These are phyloP conservation scores for Reticulascus tulasneorum DNA, from an alignment of 2,329 filamentous ascomycete genomes.

Conservation along the genomic window DNA sequence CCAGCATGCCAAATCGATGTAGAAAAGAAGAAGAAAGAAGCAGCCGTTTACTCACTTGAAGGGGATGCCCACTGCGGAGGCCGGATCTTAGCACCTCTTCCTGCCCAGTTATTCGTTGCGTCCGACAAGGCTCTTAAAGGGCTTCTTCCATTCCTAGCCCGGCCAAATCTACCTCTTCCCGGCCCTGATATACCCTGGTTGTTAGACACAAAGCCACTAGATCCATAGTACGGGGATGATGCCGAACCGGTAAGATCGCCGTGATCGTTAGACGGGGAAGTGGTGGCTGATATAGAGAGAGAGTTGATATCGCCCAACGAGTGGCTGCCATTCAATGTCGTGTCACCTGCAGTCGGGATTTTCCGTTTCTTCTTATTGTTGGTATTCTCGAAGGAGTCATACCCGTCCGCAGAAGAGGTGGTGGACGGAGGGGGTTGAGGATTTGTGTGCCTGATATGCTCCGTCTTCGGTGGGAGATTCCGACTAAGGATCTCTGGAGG, in stretches of 20 bases:
- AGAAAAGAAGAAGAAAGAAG: conserved; percentile 1
- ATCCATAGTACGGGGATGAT: conserved; percentile 32
- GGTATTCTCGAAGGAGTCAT: conserved; percentile 96
- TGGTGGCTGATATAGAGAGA: conserved; percentile 25
- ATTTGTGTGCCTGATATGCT: conserved; percentile 41
- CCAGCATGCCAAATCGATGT: neutral
- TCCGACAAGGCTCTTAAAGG: conserved; percentile 59
- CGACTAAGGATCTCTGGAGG: conserved; percentile 42
- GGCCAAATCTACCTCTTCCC: conserved; percentile 78
- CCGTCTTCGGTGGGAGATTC: conserved; percentile 37
- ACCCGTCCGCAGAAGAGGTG: conserved; percentile 73
- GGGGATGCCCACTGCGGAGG: conserved; percentile 40
- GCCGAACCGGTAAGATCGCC: conserved; percentile 24
- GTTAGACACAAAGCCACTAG: conserved; percentile 48
- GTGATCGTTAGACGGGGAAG: conserved; percentile 28
- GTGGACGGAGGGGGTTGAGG: conserved; percentile 62
- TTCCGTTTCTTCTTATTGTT: conserved; percentile 99
- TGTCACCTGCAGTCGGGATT: conserved; percentile 82
- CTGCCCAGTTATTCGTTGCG: conserved; percentile 52
- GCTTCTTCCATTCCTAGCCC: conserved; percentile 57
- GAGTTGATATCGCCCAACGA: conserved; percentile 26
- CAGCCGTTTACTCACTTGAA: conserved; percentile 37
- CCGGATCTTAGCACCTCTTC: conserved; percentile 42
- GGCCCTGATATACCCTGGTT: conserved; percentile 67
- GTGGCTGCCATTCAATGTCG: conserved; percentile 35